Percentiles rank a stretch among this genome's conserved stretches.
These are phyloP conservation scores for Cymbopogon citratus DNA, from an alignment of 176 grass and related monocot species.

Conservation along the genomic window DNA sequence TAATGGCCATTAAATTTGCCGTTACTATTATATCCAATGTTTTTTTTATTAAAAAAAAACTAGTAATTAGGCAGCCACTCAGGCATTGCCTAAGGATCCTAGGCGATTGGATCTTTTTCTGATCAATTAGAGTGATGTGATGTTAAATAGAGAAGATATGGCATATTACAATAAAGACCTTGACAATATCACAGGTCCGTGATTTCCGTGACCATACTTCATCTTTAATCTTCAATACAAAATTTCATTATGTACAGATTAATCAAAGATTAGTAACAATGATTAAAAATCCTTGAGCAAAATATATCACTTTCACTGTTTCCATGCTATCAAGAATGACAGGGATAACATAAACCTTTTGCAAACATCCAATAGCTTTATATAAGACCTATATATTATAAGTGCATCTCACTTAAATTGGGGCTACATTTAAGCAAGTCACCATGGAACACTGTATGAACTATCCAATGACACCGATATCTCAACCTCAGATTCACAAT, in stretches of 20 bases:
- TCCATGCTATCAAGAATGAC: background rate
- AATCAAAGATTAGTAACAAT: background rate
- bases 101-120: background rate
- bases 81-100: background rate
- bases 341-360: constrained; percentile 2
- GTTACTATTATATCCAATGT: background rate
- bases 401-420: background rate
- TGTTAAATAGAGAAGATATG: background rate
- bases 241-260: background rate
- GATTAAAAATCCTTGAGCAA: background rate
- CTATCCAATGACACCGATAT: background rate
- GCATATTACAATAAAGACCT: background rate
- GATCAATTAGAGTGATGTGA: background rate
- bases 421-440: background rate
- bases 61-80: background rate
- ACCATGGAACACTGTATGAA: background rate
- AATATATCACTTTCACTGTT: background rate
- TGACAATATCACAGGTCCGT: background rate
- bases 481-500: background rate
- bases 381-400: background rate
- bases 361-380: background rate
- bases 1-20: background rate
- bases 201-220: background rate
- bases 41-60: background rate
- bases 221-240: background rate